These are phyloP conservation scores for Plasmodium knowlesi DNA, from an alignment of 169 alveolate genomes.

Conservation along the genomic window DNA sequence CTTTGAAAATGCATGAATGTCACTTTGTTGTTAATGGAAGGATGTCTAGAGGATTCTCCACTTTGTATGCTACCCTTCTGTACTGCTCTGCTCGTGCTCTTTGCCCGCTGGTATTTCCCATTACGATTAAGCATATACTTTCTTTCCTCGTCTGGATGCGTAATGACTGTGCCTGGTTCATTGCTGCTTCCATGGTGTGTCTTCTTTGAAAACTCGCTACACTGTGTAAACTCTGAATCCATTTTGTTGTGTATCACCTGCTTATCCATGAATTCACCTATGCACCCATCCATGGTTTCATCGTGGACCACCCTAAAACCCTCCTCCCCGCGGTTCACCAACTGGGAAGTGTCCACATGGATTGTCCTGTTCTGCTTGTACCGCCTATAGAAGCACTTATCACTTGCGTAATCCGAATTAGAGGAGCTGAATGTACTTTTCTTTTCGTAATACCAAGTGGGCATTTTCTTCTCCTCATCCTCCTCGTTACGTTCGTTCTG, in stretches of 20 bases:
- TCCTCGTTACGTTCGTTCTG: not conserved
- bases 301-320: not conserved
- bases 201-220: not conserved
- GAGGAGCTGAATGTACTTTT: constrained; percentile 2
- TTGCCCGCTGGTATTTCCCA: not conserved
- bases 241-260: not conserved
- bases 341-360: not conserved
- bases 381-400: constrained; percentile 1
- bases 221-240: not conserved
- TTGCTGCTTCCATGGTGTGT: not conserved
- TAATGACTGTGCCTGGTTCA: not conserved
- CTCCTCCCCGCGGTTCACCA: not conserved
- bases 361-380: not conserved
- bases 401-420: constrained; percentile 44
- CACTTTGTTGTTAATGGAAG: constrained; percentile 38
- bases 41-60: not conserved
- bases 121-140: not conserved
- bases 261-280: not conserved
- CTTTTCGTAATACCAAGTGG: not conserved
- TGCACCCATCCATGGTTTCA: not conserved
- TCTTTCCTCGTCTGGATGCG: not conserved
- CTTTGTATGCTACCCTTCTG: not conserved
- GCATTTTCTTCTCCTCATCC: not conserved
- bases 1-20: constrained; percentile 40
- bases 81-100: not conserved